phyloP scores from a whole-genome alignment of 1,139 yeast genomes.

The Pichia cactophila region DNA sequence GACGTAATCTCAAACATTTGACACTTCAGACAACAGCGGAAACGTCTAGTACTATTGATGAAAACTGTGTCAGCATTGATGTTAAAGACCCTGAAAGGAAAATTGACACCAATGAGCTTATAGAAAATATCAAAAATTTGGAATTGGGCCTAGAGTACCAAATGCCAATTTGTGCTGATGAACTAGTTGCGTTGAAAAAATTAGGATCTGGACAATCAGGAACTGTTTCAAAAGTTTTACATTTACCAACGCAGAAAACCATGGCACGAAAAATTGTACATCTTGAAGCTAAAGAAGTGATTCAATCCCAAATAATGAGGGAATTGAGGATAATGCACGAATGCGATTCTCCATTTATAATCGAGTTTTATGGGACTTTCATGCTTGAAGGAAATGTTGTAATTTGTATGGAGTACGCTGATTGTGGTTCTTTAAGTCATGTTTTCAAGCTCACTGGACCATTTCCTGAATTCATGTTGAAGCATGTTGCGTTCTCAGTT shows the following conservation, averaged over 20 bases:
- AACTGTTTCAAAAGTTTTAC: conserved; percentile 79
- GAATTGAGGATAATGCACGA: conserved; percentile 89
- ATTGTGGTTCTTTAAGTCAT: conserved; percentile 86
- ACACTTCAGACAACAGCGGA: conserved; percentile 34
- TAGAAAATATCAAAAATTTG: conserved; percentile 31
- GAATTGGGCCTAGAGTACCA: conserved; percentile 44
- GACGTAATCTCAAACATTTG: conserved; percentile 69
- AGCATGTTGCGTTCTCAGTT: conserved; percentile 70
- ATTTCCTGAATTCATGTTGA: conserved; percentile 61
- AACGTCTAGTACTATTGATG: not conserved
- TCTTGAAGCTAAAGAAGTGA: conserved; percentile 72
- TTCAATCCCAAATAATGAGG: conserved; percentile 78
- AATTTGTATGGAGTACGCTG: conserved; percentile 93
- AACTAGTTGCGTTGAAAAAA: conserved; percentile 64
- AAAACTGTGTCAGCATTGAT: conserved; percentile 15
- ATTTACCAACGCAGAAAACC: conserved; percentile 76
- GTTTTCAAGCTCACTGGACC: conserved; percentile 49
- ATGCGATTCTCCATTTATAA: conserved; percentile 75
- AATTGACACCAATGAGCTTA: conserved; percentile 30
- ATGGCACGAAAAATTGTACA: conserved; percentile 91
- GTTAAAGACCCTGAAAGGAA: conserved; percentile 29
- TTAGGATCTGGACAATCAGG: conserved; percentile 95
- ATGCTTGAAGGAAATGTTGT: conserved; percentile 62
- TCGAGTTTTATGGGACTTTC: conserved; percentile 86
- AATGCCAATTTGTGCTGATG: conserved; percentile 52